Evolutionary conservation across 305 asterid species (phyloP).

Genomic region (Ajuga reptans): DNA sequence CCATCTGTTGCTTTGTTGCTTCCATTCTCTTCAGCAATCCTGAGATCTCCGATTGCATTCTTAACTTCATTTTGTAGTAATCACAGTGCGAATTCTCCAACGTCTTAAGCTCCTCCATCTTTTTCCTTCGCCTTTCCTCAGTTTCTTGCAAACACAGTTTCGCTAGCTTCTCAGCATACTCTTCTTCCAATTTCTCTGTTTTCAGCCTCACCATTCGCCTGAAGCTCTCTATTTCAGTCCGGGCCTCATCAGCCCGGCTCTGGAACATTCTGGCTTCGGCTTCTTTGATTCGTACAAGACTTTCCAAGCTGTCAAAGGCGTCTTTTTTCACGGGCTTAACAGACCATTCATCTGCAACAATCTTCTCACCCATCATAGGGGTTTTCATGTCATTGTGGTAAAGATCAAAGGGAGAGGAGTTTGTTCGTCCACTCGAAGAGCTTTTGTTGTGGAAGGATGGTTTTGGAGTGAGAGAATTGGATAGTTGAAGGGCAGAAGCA

Average conservation of each 20-base stretch:
- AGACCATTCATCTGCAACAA: constrained; percentile 87
- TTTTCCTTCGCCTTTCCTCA: constrained; percentile 61
- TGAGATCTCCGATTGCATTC: constrained; percentile 88
- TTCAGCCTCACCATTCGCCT: constrained; percentile 50
- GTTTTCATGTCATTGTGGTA: constrained; percentile 34
- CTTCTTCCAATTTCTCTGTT: constrained; percentile 63
- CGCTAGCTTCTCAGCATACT: constrained; percentile 55
- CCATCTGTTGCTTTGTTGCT: constrained; percentile 69
- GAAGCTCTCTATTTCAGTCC: constrained; percentile 59
- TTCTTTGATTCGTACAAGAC: constrained; percentile 69
- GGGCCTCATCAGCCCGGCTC: constrained; percentile 77
- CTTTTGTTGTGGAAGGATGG: constrained; percentile 46
- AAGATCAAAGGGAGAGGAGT: constrained; percentile 40
- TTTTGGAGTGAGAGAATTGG: constrained; percentile 36
- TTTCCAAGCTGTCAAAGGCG: constrained; percentile 68
- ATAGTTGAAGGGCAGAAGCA: constrained; percentile 29
- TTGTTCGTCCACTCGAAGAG: constrained; percentile 44
- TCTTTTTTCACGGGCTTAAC: constrained; percentile 68
- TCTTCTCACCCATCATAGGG: constrained; percentile 30
- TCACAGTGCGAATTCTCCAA: constrained; percentile 72
- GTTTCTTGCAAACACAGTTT: constrained; percentile 59
- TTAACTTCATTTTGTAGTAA: constrained; percentile 78
- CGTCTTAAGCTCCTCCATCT: constrained; percentile 63
- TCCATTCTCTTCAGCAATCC: constrained; percentile 94
- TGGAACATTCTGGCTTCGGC: constrained; percentile 93